These are phyloP conservation scores for Sphagnum fallax DNA, from an alignment of 228 moss, liverwort and hornwort genomes.

Conservation along the genomic window DNA sequence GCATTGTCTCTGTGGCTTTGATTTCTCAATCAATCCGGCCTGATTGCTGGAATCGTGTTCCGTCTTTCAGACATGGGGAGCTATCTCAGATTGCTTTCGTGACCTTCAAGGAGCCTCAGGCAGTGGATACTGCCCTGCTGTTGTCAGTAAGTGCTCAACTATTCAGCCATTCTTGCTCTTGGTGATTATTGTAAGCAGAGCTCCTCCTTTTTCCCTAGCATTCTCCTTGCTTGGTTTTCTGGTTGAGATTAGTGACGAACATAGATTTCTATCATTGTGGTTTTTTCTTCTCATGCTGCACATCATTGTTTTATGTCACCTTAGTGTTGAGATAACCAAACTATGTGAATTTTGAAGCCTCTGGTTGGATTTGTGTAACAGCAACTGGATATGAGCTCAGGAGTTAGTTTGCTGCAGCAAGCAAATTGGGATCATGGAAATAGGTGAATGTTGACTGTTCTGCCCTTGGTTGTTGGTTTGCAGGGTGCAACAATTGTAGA, in stretches of 20 bases:
- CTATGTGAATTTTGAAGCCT: no score
- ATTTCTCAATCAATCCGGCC: not conserved
- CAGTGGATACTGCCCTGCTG: conserved; percentile 83
- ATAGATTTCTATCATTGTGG: no score
- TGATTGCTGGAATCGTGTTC: not conserved
- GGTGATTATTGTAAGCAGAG: no score
- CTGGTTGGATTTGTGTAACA: no score
- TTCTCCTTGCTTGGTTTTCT: no score
- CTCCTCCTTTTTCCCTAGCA: no score
- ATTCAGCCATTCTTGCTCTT: not conserved
- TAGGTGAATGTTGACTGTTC: not conserved
- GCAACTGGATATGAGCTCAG: no score
- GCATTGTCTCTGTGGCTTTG: no score
- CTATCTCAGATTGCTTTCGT: conserved; percentile 84
- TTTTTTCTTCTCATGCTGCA: no score
- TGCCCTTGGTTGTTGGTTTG: conserved; percentile 5
- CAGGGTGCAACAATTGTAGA: conserved; percentile 99
- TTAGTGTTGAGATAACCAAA: no score
- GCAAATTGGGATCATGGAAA: not conserved
- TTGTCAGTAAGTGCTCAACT: conserved; percentile 60
- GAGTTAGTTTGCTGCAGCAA: not conserved
- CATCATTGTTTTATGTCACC: no score
- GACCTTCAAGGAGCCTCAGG: conserved; percentile 85
- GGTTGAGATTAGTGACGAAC: no score
- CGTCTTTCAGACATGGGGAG: conserved; percentile 62